Evolutionary conservation across 148 eudicot genomes (phyloP), one percentile per base, ranked within the genome.

Genomic region (Vaccinium myrtillus): DNA sequence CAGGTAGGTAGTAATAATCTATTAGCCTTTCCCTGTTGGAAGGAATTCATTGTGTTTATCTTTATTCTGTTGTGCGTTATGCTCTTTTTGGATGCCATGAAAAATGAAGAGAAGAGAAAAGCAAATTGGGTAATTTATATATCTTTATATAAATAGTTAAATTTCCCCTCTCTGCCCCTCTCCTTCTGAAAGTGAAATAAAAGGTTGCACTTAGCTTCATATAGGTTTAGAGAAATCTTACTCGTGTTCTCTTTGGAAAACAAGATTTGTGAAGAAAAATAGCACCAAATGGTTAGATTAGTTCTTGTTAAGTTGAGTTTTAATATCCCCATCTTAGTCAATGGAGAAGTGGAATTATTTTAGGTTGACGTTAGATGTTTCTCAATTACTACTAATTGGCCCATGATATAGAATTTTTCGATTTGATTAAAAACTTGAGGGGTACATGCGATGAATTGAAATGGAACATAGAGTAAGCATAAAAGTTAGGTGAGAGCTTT

Each of bases 1-100:
- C 96, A 91, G 87, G 96, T 91, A 21, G 16, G 77, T n/a, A 14
- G 77, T n/a, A 14, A 39, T 43, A 27, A 79, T 2, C 63, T 80
- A 30, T 55, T 15, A 4, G 50, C 55, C 36, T 18, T 56, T 32
- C 32, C 16, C 43, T 54, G 18, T 18, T 58, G 30, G 48, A 55
- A 79, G 46, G n/a, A 15, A 4, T 51, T 14, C 15, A 50, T 3
- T 58, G 39, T 54, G 7, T 32, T 27, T 11, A 48, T 18, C 19
- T 16, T 5, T 53, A n/a, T 23, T 23, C 13, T 65, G 32, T 53
- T 25, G n/a, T 23, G 10, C 8, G 81, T 53, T 5, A 11, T n/a
- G 21, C 46, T 81, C 2, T 8, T n/a, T 30, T 63, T 81, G 69
- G n/a, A 30, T 79, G 71, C 15, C 25, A 18, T 2, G 32, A 58